Evolutionary conservation across 768 basidiomycete species (phyloP).

Genomic region (Mycena rebaudengoi): DNA sequence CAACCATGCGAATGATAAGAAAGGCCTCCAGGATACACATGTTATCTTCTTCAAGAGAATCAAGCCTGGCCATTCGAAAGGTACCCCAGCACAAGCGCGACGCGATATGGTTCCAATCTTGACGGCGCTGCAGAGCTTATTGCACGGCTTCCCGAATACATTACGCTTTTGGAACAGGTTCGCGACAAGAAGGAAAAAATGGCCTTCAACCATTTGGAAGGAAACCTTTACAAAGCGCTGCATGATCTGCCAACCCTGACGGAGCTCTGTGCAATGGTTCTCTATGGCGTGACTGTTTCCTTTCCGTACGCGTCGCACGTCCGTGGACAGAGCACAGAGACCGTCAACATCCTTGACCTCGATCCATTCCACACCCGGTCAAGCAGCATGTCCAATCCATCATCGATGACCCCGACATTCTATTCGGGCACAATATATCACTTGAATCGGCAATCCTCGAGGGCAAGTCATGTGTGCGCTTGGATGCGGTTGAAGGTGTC

Average conservation of each 20-base stretch:
- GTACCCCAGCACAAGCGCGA: slow-evolving; percentile 44
- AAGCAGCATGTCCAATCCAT: not conserved
- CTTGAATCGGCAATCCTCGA: slow-evolving; percentile 1
- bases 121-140: slow-evolving; percentile 34
- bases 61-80: not conserved
- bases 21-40: slow-evolving; percentile 40
- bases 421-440: not conserved
- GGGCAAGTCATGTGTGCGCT: slow-evolving; percentile 9
- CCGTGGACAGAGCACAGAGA: not conserved
- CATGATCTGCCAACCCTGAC: not conserved
- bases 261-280: slow-evolving; percentile 21
- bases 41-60: slow-evolving; percentile 28
- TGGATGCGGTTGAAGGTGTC: slow-evolving; percentile 10
- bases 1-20: slow-evolving; percentile 46
- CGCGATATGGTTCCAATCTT: slow-evolving; percentile 39
- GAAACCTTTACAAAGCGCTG: slow-evolving; percentile 25
- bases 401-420: slow-evolving; percentile 2
- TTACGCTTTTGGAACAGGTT: slow-evolving; percentile 30
- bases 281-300: not conserved
- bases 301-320: slow-evolving; percentile 11
- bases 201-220: slow-evolving; percentile 32
- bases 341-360: slow-evolving; percentile 8
- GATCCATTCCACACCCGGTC: slow-evolving; percentile 4
- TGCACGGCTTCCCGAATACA: slow-evolving; percentile 20
- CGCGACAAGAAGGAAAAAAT: slow-evolving; percentile 29